phyloP scores from a whole-genome alignment of 495 filamentous ascomycete species.

The Neurospora terricola region DNA sequence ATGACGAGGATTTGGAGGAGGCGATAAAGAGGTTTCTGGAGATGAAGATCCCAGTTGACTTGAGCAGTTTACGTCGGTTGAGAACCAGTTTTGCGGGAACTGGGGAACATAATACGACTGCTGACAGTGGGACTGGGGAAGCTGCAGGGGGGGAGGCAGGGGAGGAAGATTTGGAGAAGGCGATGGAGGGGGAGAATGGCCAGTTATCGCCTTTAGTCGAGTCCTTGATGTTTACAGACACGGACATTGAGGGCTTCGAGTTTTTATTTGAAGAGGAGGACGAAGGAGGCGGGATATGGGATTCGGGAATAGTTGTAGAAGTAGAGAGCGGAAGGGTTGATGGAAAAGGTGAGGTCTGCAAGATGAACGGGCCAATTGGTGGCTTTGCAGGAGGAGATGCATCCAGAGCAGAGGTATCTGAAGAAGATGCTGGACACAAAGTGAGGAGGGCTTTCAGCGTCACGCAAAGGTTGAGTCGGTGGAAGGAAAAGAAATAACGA shows the following conservation, averaged over 20 bases:
- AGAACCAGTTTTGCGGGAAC: background rate
- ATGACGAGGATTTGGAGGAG: background rate
- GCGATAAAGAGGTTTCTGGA: background rate
- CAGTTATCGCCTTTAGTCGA: background rate
- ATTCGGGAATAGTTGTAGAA: background rate
- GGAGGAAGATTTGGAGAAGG: background rate
- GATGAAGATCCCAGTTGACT: background rate
- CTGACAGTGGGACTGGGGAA: background rate
- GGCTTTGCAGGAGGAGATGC: background rate
- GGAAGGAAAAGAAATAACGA: background rate
- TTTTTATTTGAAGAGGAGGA: background rate
- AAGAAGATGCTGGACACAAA: background rate
- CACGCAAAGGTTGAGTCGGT: background rate
- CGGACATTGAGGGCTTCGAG: background rate
- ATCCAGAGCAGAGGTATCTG: background rate
- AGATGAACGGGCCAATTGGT: background rate
- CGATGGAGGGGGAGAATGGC: background rate
- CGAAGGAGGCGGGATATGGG: background rate
- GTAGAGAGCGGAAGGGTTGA: background rate
- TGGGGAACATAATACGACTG: background rate
- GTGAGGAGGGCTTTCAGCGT: background rate
- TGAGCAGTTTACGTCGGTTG: background rate
- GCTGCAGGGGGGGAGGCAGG: background rate
- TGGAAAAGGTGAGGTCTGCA: background rate
- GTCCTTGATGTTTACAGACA: background rate